phyloP scores from a whole-genome alignment of 306 rosid genomes.

The Prunus davidiana region DNA sequence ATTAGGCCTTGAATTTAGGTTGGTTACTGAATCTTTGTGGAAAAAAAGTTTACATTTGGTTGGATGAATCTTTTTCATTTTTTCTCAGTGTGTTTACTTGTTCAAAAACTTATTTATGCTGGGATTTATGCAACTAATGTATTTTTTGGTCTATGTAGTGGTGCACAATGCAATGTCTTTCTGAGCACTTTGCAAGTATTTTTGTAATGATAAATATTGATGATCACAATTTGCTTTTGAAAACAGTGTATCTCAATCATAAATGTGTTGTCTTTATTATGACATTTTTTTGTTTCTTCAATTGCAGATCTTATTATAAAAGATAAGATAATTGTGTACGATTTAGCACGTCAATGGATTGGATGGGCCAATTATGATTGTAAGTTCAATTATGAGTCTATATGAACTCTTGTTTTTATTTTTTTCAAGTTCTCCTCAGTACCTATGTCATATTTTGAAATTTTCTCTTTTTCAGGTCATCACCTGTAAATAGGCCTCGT shows the following conservation, averaged over 20 bases:
- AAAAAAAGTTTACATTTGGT: not conserved
- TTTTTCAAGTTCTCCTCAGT: not conserved
- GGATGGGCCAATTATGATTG: slow-evolving; percentile 90
- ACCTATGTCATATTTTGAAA: not conserved
- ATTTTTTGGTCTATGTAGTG: not conserved
- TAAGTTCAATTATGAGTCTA: slow-evolving; percentile 37
- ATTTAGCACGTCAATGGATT: slow-evolving; percentile 65
- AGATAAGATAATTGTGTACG: slow-evolving; percentile 84
- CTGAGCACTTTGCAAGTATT: not conserved
- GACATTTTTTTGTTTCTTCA: slow-evolving; percentile 14
- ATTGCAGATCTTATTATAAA: slow-evolving; percentile 78
- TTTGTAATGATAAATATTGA: not conserved
- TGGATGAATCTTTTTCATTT: not conserved
- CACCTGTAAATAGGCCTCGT: slow-evolving; percentile 43
- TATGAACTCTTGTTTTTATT: not conserved
- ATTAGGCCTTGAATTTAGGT: slow-evolving; percentile 33
- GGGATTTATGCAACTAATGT: not conserved
- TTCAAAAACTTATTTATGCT: not conserved
- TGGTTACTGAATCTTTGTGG: not conserved
- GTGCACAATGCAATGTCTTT: no score
- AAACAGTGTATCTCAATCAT: not conserved
- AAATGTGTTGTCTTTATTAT: not conserved
- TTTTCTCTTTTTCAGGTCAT: slow-evolving; percentile 51
- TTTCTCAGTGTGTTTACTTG: not conserved
- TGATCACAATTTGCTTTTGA: not conserved